Evolutionary conservation across 2,329 filamentous ascomycete genomes (phyloP).

Genomic region (Fonsecaea pedrosoi): DNA sequence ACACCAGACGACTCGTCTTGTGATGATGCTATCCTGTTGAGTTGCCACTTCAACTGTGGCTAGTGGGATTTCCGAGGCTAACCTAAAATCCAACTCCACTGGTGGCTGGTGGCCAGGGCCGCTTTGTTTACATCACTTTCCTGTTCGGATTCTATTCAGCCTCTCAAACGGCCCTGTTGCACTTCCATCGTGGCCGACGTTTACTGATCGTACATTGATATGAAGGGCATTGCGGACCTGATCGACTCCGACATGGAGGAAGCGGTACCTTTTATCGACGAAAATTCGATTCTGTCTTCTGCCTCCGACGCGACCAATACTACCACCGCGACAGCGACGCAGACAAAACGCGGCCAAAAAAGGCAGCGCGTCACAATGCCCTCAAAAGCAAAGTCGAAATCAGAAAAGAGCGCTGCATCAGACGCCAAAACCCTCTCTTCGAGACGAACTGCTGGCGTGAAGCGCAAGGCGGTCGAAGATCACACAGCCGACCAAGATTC

Average conservation of each 20-base stretch:
- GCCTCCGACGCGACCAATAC: conserved; percentile 34
- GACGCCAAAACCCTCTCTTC: conserved; percentile 56
- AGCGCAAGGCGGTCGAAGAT: conserved; percentile 48
- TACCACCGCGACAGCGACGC: conserved; percentile 35
- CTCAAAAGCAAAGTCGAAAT: conserved; percentile 48
- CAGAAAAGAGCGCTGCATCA: conserved; percentile 47
- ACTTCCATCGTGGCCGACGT: background rate
- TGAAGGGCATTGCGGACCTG: conserved; percentile 52
- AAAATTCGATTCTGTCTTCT: conserved; percentile 42
- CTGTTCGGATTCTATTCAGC: background rate
- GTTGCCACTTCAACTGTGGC: conserved; percentile 1
- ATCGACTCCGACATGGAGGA: conserved; percentile 57
- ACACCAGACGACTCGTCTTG: background rate
- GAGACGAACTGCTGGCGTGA: conserved; percentile 40
- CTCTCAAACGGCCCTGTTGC: background rate
- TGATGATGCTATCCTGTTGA: conserved; percentile 1
- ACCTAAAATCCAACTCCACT: background rate
- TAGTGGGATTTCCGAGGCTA: background rate
- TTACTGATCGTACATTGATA: conserved; percentile 21
- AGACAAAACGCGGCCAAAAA: conserved; percentile 35
- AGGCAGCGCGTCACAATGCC: conserved; percentile 41
- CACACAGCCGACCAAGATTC: conserved; percentile 49
- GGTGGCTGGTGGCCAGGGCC: background rate
- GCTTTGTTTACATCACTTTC: conserved; percentile 19
- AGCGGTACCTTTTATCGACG: conserved; percentile 44